A percentile compares a stretch with the other conserved stretches of the same genome.
Conservation (phyloP, 2,329 filamentous ascomycete genomes). For the Botrytis elliptica region DNA sequence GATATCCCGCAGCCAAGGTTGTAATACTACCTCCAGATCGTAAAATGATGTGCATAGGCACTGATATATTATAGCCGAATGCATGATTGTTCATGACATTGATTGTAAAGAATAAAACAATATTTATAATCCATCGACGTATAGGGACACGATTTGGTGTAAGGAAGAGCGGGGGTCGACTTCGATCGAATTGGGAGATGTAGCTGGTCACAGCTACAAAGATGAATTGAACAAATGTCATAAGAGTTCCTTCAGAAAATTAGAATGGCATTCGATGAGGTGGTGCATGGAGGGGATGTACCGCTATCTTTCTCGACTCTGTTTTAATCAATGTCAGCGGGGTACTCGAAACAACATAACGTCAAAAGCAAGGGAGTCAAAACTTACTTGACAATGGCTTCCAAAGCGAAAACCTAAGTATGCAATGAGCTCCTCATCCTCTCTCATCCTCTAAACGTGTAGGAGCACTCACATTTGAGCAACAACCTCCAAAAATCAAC, state of each 20-base stretch:
- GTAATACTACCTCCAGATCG: conserved; percentile 94
- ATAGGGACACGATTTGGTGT: conserved; percentile 78
- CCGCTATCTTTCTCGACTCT: conserved; percentile 84
- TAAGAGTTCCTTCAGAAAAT: conserved; percentile 63
- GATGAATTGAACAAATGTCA: conserved; percentile 86
- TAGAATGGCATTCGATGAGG: conserved; percentile 22
- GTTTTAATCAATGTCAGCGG: conserved; percentile 30
- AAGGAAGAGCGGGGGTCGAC: conserved; percentile 68
- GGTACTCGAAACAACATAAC: conserved; percentile 1
- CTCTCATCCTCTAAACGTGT: background rate
- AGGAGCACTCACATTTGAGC: conserved; percentile 71
- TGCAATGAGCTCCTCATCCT: conserved; percentile 30
- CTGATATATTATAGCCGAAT: conserved; percentile 94
- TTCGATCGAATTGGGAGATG: conserved; percentile 69
- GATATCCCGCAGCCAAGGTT: conserved; percentile 85
- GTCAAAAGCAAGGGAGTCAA: conserved; percentile 6
- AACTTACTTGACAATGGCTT: conserved; percentile 88
- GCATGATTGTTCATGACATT: conserved; percentile 97
- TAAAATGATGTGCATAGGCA: conserved; percentile 95
- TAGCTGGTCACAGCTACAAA: conserved; percentile 79
- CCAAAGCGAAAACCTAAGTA: conserved; percentile 84
- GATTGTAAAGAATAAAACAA: conserved; percentile 85
- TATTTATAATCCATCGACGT: conserved; percentile 82
- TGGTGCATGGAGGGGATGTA: conserved; percentile 42
- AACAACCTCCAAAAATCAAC: conserved; percentile 94